Evolutionary conservation across 2,329 filamentous ascomycete species (phyloP).

Genomic region (Cladosporium sp.): DNA sequence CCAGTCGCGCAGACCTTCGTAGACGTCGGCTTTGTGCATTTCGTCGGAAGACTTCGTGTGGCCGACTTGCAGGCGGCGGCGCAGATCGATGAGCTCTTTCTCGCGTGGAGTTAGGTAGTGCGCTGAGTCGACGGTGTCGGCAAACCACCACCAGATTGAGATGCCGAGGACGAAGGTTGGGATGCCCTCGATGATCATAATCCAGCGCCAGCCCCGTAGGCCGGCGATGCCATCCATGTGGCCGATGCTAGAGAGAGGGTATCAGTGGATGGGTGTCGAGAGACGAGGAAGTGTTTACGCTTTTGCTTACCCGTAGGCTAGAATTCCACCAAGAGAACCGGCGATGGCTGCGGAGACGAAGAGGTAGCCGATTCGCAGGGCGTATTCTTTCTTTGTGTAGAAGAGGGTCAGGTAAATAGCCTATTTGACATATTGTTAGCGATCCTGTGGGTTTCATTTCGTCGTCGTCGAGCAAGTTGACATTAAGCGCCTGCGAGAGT

Average conservation of each 20-base stretch:
- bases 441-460: background rate
- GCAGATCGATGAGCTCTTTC: constrained; percentile 51
- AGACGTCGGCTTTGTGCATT: constrained; percentile 61
- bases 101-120: constrained; percentile 59
- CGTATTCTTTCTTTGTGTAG: constrained; percentile 41
- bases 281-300: background rate
- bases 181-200: constrained; percentile 47
- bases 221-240: constrained; percentile 64
- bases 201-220: constrained; percentile 65
- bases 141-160: constrained; percentile 37
- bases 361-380: constrained; percentile 42
- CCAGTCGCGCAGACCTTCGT: constrained; percentile 67
- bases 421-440: background rate
- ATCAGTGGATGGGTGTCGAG: background rate
- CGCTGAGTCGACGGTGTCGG: constrained; percentile 63
- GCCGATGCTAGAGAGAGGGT: constrained; percentile 46
- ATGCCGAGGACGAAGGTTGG: constrained; percentile 11
- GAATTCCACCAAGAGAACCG: constrained; percentile 41
- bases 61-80: constrained; percentile 48
- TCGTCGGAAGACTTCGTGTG: constrained; percentile 36
- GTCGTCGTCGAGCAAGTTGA: no score
- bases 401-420: constrained; percentile 42
- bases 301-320: constrained; percentile 32
- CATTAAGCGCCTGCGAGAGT: background rate
- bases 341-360: constrained; percentile 45